A percentile compares a stretch with the other conserved stretches of the same genome.
Conservation (phyloP, 106 monocot genomes). For the Triglochin maritima region DNA sequence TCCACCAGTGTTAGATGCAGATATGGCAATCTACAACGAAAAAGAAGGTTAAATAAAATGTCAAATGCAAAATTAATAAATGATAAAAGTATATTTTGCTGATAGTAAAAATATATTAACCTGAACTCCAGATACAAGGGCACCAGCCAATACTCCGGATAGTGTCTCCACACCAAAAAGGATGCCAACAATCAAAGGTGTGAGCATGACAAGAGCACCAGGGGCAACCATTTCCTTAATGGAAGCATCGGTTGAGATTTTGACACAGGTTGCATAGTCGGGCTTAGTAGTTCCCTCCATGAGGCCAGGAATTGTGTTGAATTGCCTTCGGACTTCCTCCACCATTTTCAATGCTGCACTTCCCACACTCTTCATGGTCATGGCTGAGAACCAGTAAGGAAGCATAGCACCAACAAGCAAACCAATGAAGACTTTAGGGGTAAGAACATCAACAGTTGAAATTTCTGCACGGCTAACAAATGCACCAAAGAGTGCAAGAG, state of each 20-base stretch:
- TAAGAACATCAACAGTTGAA: constrained; percentile 40
- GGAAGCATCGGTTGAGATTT: constrained; percentile 62
- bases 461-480: constrained; percentile 57
- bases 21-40: constrained; percentile 40
- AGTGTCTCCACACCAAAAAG: constrained; percentile 59
- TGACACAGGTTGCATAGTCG: constrained; percentile 56
- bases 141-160: constrained; percentile 54
- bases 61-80: too few species aligned
- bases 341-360: constrained; percentile 69
- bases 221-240: constrained; percentile 66
- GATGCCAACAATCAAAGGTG: constrained; percentile 48
- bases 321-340: constrained; percentile 59
- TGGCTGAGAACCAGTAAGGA: constrained; percentile 73
- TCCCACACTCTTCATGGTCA: constrained; percentile 71
- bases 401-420: constrained; percentile 66
- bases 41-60: neutral
- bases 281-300: constrained; percentile 53
- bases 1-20: constrained; percentile 56
- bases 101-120: constrained; percentile 6
- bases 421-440: constrained; percentile 62
- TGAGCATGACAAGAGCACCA: constrained; percentile 60
- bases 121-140: constrained; percentile 66
- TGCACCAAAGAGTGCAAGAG: constrained; percentile 31
- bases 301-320: constrained; percentile 59
- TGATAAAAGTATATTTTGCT: neutral